Conservation (phyloP, 345 rosid genomes). For the Pugionium dolabratum region DNA sequence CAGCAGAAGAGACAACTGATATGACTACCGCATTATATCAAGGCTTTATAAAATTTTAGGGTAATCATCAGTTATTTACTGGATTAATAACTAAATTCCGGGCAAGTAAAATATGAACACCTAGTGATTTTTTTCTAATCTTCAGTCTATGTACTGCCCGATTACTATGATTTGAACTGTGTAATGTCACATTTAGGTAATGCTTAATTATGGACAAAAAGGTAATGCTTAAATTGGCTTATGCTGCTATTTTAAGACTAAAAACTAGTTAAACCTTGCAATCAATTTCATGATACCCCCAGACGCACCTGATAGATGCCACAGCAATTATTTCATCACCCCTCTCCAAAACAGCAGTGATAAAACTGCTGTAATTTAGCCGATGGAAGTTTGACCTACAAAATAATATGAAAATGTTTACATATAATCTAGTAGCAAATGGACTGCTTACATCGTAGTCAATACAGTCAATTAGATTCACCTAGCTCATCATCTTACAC, state of each 20-base stretch:
- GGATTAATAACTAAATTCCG: background rate
- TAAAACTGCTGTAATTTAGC: conserved; percentile 70
- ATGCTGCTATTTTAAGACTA: background rate
- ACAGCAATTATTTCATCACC: conserved; percentile 82
- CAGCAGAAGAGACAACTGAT: conserved; percentile 1
- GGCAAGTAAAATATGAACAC: background rate
- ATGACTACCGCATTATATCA: no score
- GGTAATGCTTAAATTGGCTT: conserved; percentile 1
- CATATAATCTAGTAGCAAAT: background rate
- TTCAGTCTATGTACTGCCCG: background rate
- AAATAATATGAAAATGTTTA: conserved; percentile 26
- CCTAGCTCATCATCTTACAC: conserved; percentile 8
- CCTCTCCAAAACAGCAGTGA: conserved; percentile 75
- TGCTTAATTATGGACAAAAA: background rate
- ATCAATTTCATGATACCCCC: conserved; percentile 12
- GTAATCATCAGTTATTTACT: background rate
- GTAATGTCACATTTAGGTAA: conserved; percentile 1
- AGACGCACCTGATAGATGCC: conserved; percentile 81
- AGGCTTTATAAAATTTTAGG: background rate
- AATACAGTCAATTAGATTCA: background rate
- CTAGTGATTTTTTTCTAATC: background rate
- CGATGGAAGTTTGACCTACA: conserved; percentile 87
- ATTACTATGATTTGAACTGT: background rate
- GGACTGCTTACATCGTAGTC: background rate
- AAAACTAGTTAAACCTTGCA: conserved; percentile 6